Percentiles rank a stretch among this genome's conserved stretches.
Conservation (phyloP, 2,329 filamentous ascomycete species). For the Aspergillus brunneoviolaceus region DNA sequence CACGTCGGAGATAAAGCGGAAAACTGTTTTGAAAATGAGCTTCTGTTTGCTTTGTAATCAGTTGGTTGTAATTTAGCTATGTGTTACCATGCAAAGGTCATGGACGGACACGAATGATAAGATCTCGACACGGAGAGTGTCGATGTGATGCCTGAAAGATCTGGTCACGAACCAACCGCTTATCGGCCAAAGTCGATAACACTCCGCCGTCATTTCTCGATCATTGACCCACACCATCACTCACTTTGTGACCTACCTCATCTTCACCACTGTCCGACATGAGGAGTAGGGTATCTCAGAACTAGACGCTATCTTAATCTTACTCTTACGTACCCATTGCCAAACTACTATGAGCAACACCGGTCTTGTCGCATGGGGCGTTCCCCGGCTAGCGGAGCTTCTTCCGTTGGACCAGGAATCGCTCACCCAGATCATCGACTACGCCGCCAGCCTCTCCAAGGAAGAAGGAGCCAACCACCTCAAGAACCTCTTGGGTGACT, state of each 20-base stretch:
- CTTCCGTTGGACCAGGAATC: slow-evolving; percentile 84
- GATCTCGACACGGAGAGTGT: background rate
- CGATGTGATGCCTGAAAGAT: background rate
- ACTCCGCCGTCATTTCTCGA: background rate
- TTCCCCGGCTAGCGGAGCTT: slow-evolving; percentile 72
- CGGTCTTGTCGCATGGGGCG: slow-evolving; percentile 54
- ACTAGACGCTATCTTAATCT: background rate
- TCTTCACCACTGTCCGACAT: background rate
- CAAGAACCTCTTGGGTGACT: slow-evolving; percentile 83
- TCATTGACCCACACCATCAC: background rate
- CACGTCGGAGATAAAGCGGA: background rate
- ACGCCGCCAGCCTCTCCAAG: slow-evolving; percentile 74
- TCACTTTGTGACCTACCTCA: background rate
- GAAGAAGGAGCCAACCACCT: slow-evolving; percentile 79
- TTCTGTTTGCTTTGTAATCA: too few species aligned
- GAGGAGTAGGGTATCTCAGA: background rate
- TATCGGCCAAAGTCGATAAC: background rate
- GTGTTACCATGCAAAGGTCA: too few species aligned
- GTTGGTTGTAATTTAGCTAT: too few species aligned
- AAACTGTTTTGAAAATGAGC: too few species aligned
- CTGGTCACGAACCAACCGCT: background rate
- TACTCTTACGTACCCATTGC: background rate
- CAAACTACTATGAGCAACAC: slow-evolving; percentile 27
- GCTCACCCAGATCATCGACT: slow-evolving; percentile 79
- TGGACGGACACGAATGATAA: background rate